Evolutionary conservation across 2,329 filamentous ascomycete genomes (phyloP), one percentile per base, ranked within the genome.

Genomic region (Clonostachys byssicola): DNA sequence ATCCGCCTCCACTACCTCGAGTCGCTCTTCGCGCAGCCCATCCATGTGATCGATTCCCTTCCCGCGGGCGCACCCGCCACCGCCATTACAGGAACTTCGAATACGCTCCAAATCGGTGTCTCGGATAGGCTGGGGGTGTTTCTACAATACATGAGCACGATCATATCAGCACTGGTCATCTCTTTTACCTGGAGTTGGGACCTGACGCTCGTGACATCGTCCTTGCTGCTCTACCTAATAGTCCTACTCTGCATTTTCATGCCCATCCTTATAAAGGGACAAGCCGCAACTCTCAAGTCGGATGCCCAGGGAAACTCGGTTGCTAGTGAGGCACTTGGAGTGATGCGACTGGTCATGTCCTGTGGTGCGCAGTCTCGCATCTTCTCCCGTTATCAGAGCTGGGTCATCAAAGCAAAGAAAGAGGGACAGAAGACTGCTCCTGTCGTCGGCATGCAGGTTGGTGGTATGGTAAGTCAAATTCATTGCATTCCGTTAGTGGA

Each of bases 21-120:
- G 42, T 72, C 74, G 40, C 73, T 88, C 6, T 81, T 91, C 44
- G 68, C 71, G 3, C 83, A 88, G 60, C 80, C 82, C 43, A 78
- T 89, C 42, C 79, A 84, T 50, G 81, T 85, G 35, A 79, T 88
- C 41, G 85, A 89, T 61, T 80, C 79, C 14, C 79, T 84, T 71
- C 75, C 80, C 0, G 69, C 80, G 1, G 83, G 83, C 2, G 71
- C 77, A n/a, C 77, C 80, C 1, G 81, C 81, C 0, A 74, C 73
- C 13, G 82, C 82, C 35, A 85, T 86, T 51, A 86, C 83, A 0
- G 75, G 78, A 3, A 81, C 80, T 2, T 78, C 80, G 50, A 86
- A 85, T 58, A 75, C 72, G 3, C 65, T 86, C n/a, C 82, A 86
- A 61, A 65, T 84, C 12, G 82, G 83, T 5, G 82, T 85, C 38